These are phyloP conservation scores for Pharnaceum exiguum DNA, from an alignment of 148 eudicot species.

Conservation along the genomic window DNA sequence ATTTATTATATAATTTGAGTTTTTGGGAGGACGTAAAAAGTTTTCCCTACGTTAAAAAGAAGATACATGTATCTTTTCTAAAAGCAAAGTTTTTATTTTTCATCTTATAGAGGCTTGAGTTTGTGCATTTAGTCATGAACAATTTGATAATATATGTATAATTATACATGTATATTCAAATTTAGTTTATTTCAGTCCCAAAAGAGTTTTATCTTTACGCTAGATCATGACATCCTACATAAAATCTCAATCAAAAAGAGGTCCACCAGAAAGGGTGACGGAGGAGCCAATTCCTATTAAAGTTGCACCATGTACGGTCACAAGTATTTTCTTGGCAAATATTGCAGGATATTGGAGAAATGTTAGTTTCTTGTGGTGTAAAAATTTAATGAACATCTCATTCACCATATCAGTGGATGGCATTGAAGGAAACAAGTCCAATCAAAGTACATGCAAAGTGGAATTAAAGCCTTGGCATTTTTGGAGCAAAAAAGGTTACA, in stretches of 20 bases:
- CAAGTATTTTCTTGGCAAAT: conserved; percentile 49
- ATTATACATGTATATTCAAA: no score
- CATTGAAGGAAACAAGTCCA: conserved; percentile 26
- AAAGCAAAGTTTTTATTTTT: no score
- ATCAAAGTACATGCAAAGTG: conserved; percentile 60
- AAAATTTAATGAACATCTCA: conserved; percentile 54
- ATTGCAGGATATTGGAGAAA: conserved; percentile 79
- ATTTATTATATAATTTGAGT: no score
- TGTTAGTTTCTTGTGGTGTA: conserved; percentile 62
- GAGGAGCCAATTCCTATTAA: conserved; percentile 41
- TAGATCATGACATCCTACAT: conserved; percentile 3
- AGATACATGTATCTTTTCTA: no score
- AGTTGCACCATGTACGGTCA: conserved; percentile 44
- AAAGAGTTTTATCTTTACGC: not conserved
- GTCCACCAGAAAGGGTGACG: conserved; percentile 26
- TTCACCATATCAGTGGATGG: conserved; percentile 55
- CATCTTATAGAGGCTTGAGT: no score
- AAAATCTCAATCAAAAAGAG: conserved; percentile 29
- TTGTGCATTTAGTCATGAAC: no score
- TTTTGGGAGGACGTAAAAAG: no score
- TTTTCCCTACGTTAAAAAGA: no score
- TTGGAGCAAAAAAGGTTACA: conserved; percentile 82
- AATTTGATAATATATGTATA: no score
- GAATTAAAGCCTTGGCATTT: conserved; percentile 92
- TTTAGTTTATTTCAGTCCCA: no score